These are phyloP conservation scores for Linum trigynum DNA, from an alignment of 345 rosid species.

Conservation along the genomic window DNA sequence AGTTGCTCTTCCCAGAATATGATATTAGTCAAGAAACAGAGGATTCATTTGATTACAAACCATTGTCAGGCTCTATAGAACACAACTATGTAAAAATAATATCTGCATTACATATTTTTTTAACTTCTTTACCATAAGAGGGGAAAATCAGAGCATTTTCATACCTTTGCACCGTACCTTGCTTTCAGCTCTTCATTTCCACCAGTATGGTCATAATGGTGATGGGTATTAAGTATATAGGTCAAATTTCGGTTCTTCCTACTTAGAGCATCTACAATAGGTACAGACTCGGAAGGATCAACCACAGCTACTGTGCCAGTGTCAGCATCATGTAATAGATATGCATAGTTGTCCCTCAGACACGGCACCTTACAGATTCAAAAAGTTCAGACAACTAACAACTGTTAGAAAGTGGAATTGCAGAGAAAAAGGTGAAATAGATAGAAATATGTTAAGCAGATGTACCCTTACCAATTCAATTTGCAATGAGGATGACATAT, in stretches of 20 bases:
- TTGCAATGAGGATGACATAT: constrained; percentile 67
- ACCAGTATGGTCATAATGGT: constrained; percentile 80
- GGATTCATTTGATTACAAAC: no score
- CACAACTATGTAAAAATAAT: no score
- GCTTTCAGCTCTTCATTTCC: constrained; percentile 92
- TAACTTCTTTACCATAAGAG: background rate
- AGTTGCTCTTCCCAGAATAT: no score
- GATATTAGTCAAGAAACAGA: no score
- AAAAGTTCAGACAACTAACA: background rate
- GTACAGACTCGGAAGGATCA: constrained; percentile 92
- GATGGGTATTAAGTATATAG: constrained; percentile 93
- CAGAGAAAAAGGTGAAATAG: background rate
- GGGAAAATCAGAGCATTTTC: constrained; percentile 14
- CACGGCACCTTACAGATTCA: constrained; percentile 67
- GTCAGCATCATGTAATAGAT: constrained; percentile 82
- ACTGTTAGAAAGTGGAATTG: background rate
- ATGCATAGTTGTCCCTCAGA: constrained; percentile 80
- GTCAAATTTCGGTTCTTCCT: constrained; percentile 73
- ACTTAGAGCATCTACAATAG: constrained; percentile 76
- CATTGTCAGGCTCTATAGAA: no score
- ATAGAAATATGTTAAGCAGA: background rate
- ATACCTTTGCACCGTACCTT: constrained; percentile 97
- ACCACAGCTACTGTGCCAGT: constrained; percentile 98
- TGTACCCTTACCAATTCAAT: constrained; percentile 70
- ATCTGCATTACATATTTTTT: no score